Evolutionary conservation across 2,329 filamentous ascomycete species (phyloP).

Genomic region (Penicillium sp.): DNA sequence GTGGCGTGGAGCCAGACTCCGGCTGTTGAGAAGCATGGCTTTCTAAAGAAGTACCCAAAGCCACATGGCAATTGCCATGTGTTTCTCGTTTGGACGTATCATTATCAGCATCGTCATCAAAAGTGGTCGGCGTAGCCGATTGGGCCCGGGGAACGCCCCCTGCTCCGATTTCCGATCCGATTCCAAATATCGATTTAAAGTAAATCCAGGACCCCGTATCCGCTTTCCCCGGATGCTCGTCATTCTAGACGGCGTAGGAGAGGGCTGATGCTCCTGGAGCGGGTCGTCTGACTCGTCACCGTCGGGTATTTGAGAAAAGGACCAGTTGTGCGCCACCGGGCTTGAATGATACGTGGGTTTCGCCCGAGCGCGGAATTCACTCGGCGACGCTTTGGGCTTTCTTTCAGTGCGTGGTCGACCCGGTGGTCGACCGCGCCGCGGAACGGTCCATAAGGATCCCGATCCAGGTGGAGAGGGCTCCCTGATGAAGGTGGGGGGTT

Average conservation of each 20-base stretch:
- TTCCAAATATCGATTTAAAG: neutral
- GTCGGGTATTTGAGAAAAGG: conserved; percentile 34
- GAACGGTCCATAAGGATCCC: conserved; percentile 40
- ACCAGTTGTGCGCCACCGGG: conserved; percentile 35
- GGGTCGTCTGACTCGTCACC: conserved; percentile 45
- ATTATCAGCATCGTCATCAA: conserved; percentile 1
- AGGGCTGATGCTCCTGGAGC: conserved; percentile 36
- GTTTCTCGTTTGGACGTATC: neutral
- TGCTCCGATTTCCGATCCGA: neutral
- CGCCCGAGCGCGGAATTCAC: conserved; percentile 13
- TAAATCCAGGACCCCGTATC: neutral
- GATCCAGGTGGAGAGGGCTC: conserved; percentile 34
- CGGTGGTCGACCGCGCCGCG: conserved; percentile 24
- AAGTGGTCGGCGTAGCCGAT: conserved; percentile 6
- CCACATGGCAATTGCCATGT: neutral
- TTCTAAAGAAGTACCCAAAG: conserved; percentile 1
- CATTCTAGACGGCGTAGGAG: conserved; percentile 27
- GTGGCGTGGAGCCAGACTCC: neutral
- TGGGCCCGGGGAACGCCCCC: neutral
- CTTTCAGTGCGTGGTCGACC: conserved; percentile 26
- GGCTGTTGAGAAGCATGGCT: conserved; percentile 2
- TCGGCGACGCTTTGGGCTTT: conserved; percentile 20
- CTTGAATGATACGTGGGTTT: conserved; percentile 30
- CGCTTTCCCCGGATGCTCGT: conserved; percentile 24
- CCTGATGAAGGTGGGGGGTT: conserved; percentile 20